A percentile compares a stretch with the other conserved stretches of the same genome.
phyloP scores from a whole-genome alignment of 2,329 filamentous ascomycete species.

The Fusarium coffeatum region DNA sequence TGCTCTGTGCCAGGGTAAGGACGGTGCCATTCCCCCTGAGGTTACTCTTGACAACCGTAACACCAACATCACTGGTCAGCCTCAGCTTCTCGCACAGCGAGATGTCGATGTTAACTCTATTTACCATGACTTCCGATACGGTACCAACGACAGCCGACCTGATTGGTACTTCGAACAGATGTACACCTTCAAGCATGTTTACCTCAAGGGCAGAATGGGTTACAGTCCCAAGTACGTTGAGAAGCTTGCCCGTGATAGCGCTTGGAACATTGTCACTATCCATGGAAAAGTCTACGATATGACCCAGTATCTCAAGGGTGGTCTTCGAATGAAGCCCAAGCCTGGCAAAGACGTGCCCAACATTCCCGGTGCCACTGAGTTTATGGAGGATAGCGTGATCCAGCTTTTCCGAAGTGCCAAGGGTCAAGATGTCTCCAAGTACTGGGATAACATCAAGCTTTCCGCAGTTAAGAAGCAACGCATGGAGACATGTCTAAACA shows the following conservation, averaged over 20 bases:
- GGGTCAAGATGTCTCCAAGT: constrained; percentile 84
- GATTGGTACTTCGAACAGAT: constrained; percentile 96
- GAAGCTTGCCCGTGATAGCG: constrained; percentile 72
- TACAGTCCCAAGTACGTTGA: constrained; percentile 83
- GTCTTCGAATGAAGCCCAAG: constrained; percentile 71
- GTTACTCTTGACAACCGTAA: constrained; percentile 88
- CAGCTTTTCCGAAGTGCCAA: constrained; percentile 80
- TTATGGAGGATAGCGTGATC: constrained; percentile 82
- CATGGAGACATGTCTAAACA: constrained; percentile 88
- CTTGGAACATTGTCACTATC: constrained; percentile 80
- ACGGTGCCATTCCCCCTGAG: constrained; percentile 71
- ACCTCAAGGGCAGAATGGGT: constrained; percentile 87
- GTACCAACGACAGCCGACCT: constrained; percentile 81
- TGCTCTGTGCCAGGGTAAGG: constrained; percentile 84
- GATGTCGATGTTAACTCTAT: constrained; percentile 76
- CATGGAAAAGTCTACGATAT: constrained; percentile 87
- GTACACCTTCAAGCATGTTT: constrained; percentile 78
- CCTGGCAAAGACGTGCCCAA: constrained; percentile 62
- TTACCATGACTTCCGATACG: constrained; percentile 94
- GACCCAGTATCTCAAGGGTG: constrained; percentile 82
- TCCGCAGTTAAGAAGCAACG: constrained; percentile 66
- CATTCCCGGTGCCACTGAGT: constrained; percentile 70
- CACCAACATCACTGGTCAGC: constrained; percentile 78
- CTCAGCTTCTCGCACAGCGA: constrained; percentile 67
- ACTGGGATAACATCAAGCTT: constrained; percentile 79